Percentiles rank a stretch among this genome's conserved stretches.
Evolutionary conservation across 805 yeast species (phyloP).

Genomic region (Hanseniaspora jakobsenii): DNA sequence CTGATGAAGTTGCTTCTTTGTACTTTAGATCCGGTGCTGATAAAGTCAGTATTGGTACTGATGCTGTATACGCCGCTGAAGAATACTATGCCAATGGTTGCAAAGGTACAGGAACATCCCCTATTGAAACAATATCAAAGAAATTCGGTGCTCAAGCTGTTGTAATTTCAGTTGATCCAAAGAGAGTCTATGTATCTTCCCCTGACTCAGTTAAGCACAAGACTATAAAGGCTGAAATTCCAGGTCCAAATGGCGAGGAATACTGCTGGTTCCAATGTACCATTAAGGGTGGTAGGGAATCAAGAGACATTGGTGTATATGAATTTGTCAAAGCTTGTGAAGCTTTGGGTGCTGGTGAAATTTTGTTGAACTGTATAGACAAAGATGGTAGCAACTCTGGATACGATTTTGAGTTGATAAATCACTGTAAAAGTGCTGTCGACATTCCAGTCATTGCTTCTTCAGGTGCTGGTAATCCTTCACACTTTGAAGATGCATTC

Average conservation of each 20-base stretch:
- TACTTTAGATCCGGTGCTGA: slow-evolving; percentile 97
- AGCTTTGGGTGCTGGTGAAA: slow-evolving; percentile 91
- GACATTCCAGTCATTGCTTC: slow-evolving; percentile 92
- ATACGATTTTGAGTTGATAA: slow-evolving; percentile 73
- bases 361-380: slow-evolving; percentile 85
- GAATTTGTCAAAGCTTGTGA: slow-evolving; percentile 85
- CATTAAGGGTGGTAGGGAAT: slow-evolving; percentile 90
- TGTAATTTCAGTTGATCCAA: slow-evolving; percentile 96
- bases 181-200: slow-evolving; percentile 58
- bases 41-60: slow-evolving; percentile 95
- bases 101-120: slow-evolving; percentile 58
- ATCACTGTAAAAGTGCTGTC: slow-evolving; percentile 64
- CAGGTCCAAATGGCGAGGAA: slow-evolving; percentile 82
- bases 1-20: slow-evolving; percentile 78
- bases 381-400: slow-evolving; percentile 96
- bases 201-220: slow-evolving; percentile 41
- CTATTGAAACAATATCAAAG: slow-evolving; percentile 84
- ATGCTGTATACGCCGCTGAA: slow-evolving; percentile 89
- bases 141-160: slow-evolving; percentile 96
- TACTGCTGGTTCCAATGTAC: slow-evolving; percentile 94
- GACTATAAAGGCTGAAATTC: slow-evolving; percentile 53
- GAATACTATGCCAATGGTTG: slow-evolving; percentile 50
- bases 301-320: slow-evolving; percentile 77
- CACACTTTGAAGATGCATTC: slow-evolving; percentile 82
- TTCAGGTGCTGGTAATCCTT: slow-evolving; percentile 92